Evolutionary conservation across 1,284 basidiomycete genomes (phyloP), one percentile per base, ranked within the genome.

Genomic region (Puccinia horiana): DNA sequence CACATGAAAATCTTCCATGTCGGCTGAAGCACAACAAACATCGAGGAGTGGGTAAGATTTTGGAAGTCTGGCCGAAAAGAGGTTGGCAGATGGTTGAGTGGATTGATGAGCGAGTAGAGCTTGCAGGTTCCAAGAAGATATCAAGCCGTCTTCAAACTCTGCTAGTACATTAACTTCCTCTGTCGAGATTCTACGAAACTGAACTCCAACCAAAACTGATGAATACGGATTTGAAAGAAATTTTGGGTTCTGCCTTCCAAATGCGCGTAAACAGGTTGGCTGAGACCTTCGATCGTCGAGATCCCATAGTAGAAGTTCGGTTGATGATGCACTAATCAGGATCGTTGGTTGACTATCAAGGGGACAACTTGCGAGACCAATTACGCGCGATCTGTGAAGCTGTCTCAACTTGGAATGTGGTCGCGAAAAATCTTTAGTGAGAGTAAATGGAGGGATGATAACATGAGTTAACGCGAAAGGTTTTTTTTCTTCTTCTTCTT

Each of bases 331-430:
- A 44, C 65, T 69, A 32, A 69, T 69, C 37, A 69, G 65, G 65
- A 69, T 1, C 9, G 37, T 69, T 16, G 65, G 65, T n/a, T 44
- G 65, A 8, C n/a, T 47, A 2, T 42, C 40, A 47, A 69, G 37
- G n/a, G 65, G 65, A 69, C 65, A 69, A 37, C 65, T 69, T 29
- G 65, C 42, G n/a, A 69, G 65, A n/a, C 37, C 37, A 8, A 69
- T 37, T 26, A 69, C 65, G 23, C 29, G 65, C 29, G 65, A 69
- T 29, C 65, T 42, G 42, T 69, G 65, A 8, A 69, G 65, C 26
- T 69, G 65, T 47, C 23, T 69, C 40, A 69, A 18, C 35, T 47
- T 69, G 6, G 42, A 47, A 69, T 69, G 42, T 26, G 65, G 65
- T 11, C 37, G 65, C 11, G 40, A 69, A 32, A 69, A 69, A 20